Evolutionary conservation across 257 asterid genomes (phyloP).

Genomic region (Salvia miltiorrhiza): DNA sequence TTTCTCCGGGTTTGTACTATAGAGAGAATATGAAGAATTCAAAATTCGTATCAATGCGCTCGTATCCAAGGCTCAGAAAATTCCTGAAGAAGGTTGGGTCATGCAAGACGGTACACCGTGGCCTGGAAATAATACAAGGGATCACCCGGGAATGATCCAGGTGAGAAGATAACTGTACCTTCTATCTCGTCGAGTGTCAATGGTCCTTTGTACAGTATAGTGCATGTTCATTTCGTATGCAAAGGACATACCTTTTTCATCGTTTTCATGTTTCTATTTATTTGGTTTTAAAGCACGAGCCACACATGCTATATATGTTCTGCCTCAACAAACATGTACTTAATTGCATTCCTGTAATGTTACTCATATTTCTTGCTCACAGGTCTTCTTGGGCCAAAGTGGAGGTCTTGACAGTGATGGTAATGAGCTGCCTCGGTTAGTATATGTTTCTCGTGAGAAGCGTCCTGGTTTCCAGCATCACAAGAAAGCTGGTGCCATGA

Average conservation of each 20-base stretch:
- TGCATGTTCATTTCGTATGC: conserved; percentile 3
- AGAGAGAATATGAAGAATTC: conserved; percentile 98
- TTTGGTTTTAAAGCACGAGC: neutral
- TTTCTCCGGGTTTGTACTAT: conserved; percentile 20
- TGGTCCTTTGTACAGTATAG: neutral
- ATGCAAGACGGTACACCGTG: conserved; percentile 99
- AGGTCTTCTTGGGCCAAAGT: conserved; percentile 98
- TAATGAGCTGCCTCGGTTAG: conserved; percentile 87
- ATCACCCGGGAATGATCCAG: conserved; percentile 99
- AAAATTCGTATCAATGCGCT: conserved; percentile 80
- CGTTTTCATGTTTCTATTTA: neutral
- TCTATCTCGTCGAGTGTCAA: neutral
- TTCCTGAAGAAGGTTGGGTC: conserved; percentile 97
- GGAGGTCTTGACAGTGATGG: conserved; percentile 98
- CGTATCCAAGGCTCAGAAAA: conserved; percentile 85
- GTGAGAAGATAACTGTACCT: conserved; percentile 33
- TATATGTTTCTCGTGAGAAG: conserved; percentile 99
- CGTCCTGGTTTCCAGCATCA: conserved; percentile 98
- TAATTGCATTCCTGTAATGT: conserved; percentile 4
- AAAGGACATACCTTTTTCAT: neutral
- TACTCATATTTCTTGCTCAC: conserved; percentile 25
- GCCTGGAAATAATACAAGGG: conserved; percentile 97
- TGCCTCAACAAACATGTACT: neutral
- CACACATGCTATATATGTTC: conserved; percentile 7
- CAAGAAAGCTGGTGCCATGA: conserved; percentile 99